These are phyloP conservation scores for Sordariomycetes sp. DNA, from an alignment of 2,329 filamentous ascomycete species.

Conservation along the genomic window DNA sequence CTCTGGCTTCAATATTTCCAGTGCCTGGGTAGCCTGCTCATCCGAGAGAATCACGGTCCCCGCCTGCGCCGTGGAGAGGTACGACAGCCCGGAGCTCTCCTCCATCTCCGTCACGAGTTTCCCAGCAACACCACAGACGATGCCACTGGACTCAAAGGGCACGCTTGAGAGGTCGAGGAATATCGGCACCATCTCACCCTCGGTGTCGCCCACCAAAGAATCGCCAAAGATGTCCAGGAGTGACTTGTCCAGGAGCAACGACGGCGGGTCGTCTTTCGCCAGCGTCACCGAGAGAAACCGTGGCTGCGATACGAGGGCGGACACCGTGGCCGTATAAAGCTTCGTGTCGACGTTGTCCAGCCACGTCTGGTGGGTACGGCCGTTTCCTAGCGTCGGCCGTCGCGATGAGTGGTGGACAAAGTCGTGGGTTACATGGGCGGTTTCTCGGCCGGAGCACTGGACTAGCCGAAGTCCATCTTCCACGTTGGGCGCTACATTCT, in stretches of 20 bases:
- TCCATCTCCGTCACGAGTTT: conserved; percentile 64
- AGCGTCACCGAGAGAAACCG: conserved; percentile 66
- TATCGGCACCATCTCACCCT: conserved; percentile 69
- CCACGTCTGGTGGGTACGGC: conserved; percentile 28
- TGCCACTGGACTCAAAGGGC: conserved; percentile 81
- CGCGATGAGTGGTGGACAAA: conserved; percentile 21
- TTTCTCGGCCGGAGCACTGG: conserved; percentile 64
- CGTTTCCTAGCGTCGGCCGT: conserved; percentile 7
- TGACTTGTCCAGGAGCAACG: conserved; percentile 59
- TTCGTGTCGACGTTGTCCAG: conserved; percentile 51
- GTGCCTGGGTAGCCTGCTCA: conserved; percentile 61
- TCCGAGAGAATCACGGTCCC: conserved; percentile 80
- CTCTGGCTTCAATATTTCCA: conserved; percentile 55
- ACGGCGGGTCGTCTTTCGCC: conserved; percentile 63
- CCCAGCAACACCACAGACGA: conserved; percentile 88
- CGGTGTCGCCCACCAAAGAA: conserved; percentile 64
- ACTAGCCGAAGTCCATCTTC: conserved; percentile 61
- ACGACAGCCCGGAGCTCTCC: conserved; percentile 67
- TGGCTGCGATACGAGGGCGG: conserved; percentile 50
- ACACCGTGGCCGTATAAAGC: conserved; percentile 52
- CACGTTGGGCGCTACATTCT: conserved; percentile 63
- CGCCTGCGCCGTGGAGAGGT: conserved; percentile 78
- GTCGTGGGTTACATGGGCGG: conserved; percentile 24
- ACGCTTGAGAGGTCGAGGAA: conserved; percentile 75
- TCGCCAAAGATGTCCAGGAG: conserved; percentile 58